A percentile compares a stretch with the other conserved stretches of the same genome.
phyloP scores from a whole-genome alignment of 768 basidiomycete species.

The Amyloporia xantha region DNA sequence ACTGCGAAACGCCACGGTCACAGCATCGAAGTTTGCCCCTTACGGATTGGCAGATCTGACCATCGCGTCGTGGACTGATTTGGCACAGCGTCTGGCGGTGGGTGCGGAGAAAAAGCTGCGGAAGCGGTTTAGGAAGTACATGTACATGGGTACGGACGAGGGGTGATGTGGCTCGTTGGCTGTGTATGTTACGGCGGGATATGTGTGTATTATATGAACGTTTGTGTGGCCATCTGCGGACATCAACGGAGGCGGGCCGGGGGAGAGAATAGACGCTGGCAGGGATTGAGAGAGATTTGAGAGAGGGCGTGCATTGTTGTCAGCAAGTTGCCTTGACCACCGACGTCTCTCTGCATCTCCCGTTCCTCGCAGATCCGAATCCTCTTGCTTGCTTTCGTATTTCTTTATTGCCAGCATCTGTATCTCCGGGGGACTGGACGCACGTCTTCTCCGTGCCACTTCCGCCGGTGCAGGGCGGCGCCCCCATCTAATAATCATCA shows the following conservation, averaged over 20 bases:
- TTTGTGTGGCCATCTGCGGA: no score
- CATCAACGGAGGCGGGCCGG: constrained; percentile 1
- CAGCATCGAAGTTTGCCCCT: constrained; percentile 52
- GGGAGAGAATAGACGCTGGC: constrained; percentile 1
- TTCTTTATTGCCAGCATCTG: not conserved
- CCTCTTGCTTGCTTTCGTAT: constrained; percentile 3
- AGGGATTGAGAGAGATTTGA: not conserved
- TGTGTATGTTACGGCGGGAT: no score
- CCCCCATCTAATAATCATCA: constrained; percentile 20
- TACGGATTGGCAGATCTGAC: constrained; percentile 76
- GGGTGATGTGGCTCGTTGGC: no score
- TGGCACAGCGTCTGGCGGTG: constrained; percentile 58
- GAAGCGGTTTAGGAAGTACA: constrained; percentile 59
- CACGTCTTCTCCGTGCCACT: constrained; percentile 1
- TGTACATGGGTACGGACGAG: constrained; percentile 52
- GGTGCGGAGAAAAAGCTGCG: constrained; percentile 47
- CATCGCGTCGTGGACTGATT: constrained; percentile 61
- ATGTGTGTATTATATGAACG: constrained; percentile 2
- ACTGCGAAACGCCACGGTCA: constrained; percentile 35
- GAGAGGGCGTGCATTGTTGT: not conserved
- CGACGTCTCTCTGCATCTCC: constrained; percentile 25
- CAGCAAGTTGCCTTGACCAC: constrained; percentile 49
- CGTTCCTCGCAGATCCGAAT: constrained; percentile 17
- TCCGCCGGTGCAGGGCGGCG: constrained; percentile 1
- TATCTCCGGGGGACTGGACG: constrained; percentile 4